Conservation (phyloP, 345 rosid genomes). For the Eucalyptus leucophloia region DNA sequence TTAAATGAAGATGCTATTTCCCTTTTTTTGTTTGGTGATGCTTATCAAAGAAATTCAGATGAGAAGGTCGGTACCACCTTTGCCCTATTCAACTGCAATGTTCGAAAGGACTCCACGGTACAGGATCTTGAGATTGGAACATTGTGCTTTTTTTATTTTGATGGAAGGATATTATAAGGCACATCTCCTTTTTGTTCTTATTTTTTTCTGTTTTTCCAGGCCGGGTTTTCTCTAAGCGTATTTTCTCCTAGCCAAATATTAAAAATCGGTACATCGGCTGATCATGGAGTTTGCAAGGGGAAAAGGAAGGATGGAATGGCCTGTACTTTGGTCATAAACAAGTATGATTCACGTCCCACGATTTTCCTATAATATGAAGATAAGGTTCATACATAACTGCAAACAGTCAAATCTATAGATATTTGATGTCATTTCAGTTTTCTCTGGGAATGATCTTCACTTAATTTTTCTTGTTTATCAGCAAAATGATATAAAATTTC, state of each 20-base stretch:
- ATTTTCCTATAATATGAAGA: background rate
- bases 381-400: background rate
- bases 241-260: conserved; percentile 52
- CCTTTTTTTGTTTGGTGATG: conserved; percentile 87
- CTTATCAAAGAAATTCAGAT: conserved; percentile 37
- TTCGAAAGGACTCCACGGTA: conserved; percentile 60
- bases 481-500: background rate
- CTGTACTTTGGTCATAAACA: conserved; percentile 64
- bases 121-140: background rate
- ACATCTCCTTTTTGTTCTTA: background rate
- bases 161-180: background rate
- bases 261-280: conserved; percentile 72
- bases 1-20: conserved; percentile 51
- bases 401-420: background rate
- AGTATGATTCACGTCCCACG: conserved; percentile 17
- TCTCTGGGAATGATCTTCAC: background rate
- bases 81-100: conserved; percentile 57
- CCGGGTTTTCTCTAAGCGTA: conserved; percentile 68
- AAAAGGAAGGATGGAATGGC: conserved; percentile 67
- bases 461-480: background rate
- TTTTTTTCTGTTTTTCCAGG: conserved; percentile 24
- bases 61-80: conserved; percentile 69
- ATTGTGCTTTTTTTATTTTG: background rate
- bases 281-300: conserved; percentile 82
- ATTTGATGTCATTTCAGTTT: background rate